These are phyloP conservation scores for Candida coquimbonensis DNA, from an alignment of 805 yeast species.

Conservation along the genomic window DNA sequence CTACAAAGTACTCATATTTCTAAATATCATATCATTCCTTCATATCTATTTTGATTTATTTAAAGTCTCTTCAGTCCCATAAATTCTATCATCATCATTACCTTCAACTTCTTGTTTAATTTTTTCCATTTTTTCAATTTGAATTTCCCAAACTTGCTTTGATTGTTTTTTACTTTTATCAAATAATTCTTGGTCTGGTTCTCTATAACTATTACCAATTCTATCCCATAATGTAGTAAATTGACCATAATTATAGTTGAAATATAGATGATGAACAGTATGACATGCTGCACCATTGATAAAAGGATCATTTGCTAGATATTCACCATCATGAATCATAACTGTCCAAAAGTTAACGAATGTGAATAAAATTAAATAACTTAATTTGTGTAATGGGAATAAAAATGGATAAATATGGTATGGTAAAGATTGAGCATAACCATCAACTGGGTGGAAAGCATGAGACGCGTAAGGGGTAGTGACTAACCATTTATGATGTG, in stretches of 20 bases:
- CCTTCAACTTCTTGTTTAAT: conserved; percentile 82
- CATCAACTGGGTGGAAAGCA: conserved; percentile 98
- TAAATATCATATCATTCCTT: not conserved
- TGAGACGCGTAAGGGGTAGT: conserved; percentile 98
- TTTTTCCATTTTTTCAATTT: conserved; percentile 65
- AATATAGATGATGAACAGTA: conserved; percentile 92
- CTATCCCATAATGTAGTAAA: conserved; percentile 98
- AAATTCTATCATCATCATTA: conserved; percentile 64
- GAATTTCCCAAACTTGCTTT: conserved; percentile 59
- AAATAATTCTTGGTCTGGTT: conserved; percentile 83
- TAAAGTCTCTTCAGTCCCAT: conserved; percentile 41
- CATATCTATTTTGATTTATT: not conserved
- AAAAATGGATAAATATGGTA: conserved; percentile 88
- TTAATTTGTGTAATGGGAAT: conserved; percentile 86
- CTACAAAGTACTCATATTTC: not conserved
- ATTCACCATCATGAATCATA: conserved; percentile 97
- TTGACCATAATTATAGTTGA: conserved; percentile 97
- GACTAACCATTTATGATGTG: conserved; percentile 98
- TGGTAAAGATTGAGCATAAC: conserved; percentile 87
- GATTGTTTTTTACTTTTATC: conserved; percentile 54
- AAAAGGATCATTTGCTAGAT: conserved; percentile 85
- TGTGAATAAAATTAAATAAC: conserved; percentile 75
- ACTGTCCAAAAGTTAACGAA: conserved; percentile 98
- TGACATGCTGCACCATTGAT: conserved; percentile 98
- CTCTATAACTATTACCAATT: conserved; percentile 86